Base-by-base conservation (phyloP, 1,284 basidiomycete species). In the Sanguinoderma infundibulare region DNA sequence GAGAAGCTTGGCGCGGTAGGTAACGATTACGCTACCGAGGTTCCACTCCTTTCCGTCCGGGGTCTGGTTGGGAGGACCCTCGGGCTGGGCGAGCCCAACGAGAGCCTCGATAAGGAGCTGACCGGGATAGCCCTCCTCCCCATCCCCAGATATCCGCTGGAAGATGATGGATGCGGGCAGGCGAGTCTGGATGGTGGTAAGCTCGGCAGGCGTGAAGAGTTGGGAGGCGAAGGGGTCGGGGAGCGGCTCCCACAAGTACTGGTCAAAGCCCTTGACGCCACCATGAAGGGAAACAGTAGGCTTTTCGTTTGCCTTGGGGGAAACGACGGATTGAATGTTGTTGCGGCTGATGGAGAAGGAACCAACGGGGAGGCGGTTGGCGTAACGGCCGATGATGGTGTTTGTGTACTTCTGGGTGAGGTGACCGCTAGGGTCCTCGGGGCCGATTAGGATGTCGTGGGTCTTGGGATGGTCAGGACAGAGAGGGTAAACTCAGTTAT, bases 381-480 rank as follows among this genome's bases (percentile, higher is more conserved):
- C 79, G 67, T 90, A 91, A 66, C 89, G 79, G 28, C 90, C 90
- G 59, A 92, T 80, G 70, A 91, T 81, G 12, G 86, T 85, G 75
- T 91, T 91, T 50, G 82, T 86, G 75, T 91, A 91, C 74, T 87
- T 89, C 71, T 86, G 81, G 12, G 72, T 76, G 46, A 78, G 72
- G 72, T 91, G 88, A 67, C 81, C 84, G 62, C 80, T 71, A 55
- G 88, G 84, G 34, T 79, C 74, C 76, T 90, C 87, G 32, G 90
- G 89, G 14, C 89, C 90, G 65, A 91, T 79, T 51, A 92, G 82
- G 61, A 92, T 83, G 72, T 91, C 90, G 75, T 91, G 87, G 9
- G 87, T 89, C 87, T 90, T 55, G 3, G 57, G 17, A 55, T 42
- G 30, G 36, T 40, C 56, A 26, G 3, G 12, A 24, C 22, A n/a